Base-by-base conservation (phyloP, 176 grass and related monocot species). In the Dendrocalamus sinicus region DNA sequence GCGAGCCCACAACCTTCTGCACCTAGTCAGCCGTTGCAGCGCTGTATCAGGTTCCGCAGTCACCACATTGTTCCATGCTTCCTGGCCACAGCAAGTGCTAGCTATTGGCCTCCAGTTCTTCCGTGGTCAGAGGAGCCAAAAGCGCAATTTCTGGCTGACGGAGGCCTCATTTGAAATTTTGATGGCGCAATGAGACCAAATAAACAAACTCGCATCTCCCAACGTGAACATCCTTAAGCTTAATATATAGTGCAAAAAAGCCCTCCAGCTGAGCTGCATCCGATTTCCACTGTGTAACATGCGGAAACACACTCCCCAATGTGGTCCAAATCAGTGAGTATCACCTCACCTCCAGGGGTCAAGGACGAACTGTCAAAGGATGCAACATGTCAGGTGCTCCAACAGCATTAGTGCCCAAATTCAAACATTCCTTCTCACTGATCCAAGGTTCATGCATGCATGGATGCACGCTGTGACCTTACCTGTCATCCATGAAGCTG, bases 371-470 rank as follows among this genome's bases (percentile, higher is more conserved):
- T 73, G 30, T 79, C 75, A 89, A 64, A 71, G 59, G 35, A 67
- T 41, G 69, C 32, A 37, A 24, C 24, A 79, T 54, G 57, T 40
- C 68, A 89, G 81, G 68, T 84, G 81, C 35, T 35, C 10, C 76
- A 48, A 67, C 64, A 83, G 58, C 55, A 32, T 4, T 32, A 23
- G 67, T 15, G 73, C 20, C 41, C 2, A 26, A 41, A 52, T 78
- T 83, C 32, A 78, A n/a, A 84, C 87, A 89, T 89, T 85, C 88
- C 61, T 81, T 81, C 72, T 79, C 82, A 74, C 87, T 74, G 58
- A 84, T 80, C 39, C 45, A 54, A 53, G 43, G 37, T 55, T 40
- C 32, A 73, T 35, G 70, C 57, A 81, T n/a, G 9, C 54, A 32
- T 24, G 76, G 13, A 74, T 15, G 9, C 54, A 32, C 24, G 40